Percentiles rank a stretch among this genome's conserved stretches.
Evolutionary conservation across 208 protist species (phyloP).

Genomic region (Trypanosoma mega): DNA sequence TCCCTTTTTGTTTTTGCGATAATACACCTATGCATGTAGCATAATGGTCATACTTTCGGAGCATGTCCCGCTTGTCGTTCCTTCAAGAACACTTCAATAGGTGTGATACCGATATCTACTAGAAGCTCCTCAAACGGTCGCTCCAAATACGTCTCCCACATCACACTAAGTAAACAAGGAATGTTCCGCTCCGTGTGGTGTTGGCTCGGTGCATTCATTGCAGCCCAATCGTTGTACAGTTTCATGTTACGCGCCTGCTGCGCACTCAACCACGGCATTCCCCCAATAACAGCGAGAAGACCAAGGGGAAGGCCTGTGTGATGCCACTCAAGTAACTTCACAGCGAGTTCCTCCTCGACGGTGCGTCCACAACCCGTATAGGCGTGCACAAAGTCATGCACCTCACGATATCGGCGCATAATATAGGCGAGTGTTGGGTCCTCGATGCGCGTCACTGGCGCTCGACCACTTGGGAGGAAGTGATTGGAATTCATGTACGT

Average conservation of each 20-base stretch:
- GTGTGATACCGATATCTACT: slow-evolving; percentile 52
- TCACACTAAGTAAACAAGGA: slow-evolving; percentile 68
- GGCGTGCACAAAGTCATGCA: slow-evolving; percentile 83
- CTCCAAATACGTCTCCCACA: slow-evolving; percentile 74
- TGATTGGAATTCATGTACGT: slow-evolving; percentile 79
- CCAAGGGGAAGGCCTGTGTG: slow-evolving; percentile 84
- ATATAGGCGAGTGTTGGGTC: slow-evolving; percentile 79
- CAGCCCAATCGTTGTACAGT: slow-evolving; percentile 63
- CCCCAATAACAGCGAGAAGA: slow-evolving; percentile 59
- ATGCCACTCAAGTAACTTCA: slow-evolving; percentile 83
- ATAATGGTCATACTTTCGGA: no score
- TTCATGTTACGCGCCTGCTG: slow-evolving; percentile 44
- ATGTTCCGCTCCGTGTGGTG: slow-evolving; percentile 45
- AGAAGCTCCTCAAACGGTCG: slow-evolving; percentile 54
- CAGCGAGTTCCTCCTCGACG: slow-evolving; percentile 81
- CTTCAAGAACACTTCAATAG: slow-evolving; percentile 56
- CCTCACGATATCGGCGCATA: slow-evolving; percentile 87
- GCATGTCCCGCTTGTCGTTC: no score
- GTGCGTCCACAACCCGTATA: slow-evolving; percentile 64
- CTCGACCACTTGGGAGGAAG: slow-evolving; percentile 69
- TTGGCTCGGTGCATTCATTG: slow-evolving; percentile 42
- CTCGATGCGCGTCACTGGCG: slow-evolving; percentile 56
- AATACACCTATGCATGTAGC: no score
- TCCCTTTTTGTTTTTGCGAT: no score
- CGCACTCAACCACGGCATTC: slow-evolving; percentile 50